These are phyloP conservation scores for Panus rudis DNA, from an alignment of 768 basidiomycete genomes.

Conservation along the genomic window DNA sequence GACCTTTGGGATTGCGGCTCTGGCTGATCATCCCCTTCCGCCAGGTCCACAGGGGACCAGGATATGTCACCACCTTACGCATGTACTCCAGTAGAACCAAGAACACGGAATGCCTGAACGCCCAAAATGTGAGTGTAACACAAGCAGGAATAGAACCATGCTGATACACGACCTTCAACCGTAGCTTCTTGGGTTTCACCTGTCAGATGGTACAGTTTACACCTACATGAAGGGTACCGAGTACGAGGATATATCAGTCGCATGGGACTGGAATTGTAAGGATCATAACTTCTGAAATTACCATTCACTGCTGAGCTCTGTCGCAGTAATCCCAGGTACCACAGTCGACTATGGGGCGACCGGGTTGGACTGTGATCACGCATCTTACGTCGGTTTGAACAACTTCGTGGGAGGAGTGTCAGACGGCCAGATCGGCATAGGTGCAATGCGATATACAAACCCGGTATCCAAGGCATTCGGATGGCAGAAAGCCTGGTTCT, in stretches of 20 bases:
- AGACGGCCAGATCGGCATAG: conserved; percentile 46
- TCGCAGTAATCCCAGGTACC: conserved; percentile 54
- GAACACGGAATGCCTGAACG: conserved; percentile 62
- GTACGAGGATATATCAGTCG: conserved; percentile 65
- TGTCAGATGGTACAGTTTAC: conserved; percentile 57
- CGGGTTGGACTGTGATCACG: conserved; percentile 38
- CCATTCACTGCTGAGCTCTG: background rate
- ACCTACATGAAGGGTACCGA: conserved; percentile 61
- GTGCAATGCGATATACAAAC: conserved; percentile 63
- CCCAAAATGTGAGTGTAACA: conserved; percentile 42
- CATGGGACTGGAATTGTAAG: conserved; percentile 65
- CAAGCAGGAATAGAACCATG: too few species aligned
- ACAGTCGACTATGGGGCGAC: conserved; percentile 60
- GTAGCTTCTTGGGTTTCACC: conserved; percentile 63
- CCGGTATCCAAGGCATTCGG: conserved; percentile 44
- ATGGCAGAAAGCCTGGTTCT: conserved; percentile 73
- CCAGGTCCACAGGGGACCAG: conserved; percentile 55
- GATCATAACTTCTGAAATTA: background rate
- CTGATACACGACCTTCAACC: too few species aligned
- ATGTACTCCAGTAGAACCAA: conserved; percentile 54
- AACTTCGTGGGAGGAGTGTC: conserved; percentile 63
- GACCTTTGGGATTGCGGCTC: background rate
- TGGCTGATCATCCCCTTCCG: background rate
- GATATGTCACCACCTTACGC: conserved; percentile 53
- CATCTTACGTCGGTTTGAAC: conserved; percentile 39